A percentile compares a stretch with the other conserved stretches of the same genome.
phyloP scores from a whole-genome alignment of 805 yeast species.

The Ogataea siamensis region DNA sequence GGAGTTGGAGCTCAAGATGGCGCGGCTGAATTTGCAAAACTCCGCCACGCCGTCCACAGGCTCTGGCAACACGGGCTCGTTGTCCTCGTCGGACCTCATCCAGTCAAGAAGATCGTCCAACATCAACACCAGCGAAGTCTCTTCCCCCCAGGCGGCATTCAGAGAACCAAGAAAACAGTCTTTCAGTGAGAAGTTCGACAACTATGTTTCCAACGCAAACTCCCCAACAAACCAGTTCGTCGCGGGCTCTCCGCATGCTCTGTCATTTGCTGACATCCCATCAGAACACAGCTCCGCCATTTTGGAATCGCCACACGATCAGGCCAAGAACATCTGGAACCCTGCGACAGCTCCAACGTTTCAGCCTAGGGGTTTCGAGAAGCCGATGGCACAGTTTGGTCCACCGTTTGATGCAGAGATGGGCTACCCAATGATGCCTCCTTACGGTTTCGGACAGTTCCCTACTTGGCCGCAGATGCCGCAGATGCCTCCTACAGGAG shows the following conservation, averaged over 20 bases:
- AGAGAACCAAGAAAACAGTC: constrained; percentile 43
- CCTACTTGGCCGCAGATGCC: constrained; percentile 12
- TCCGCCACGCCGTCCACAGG: constrained; percentile 11
- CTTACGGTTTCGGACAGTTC: constrained; percentile 21
- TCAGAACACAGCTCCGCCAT: constrained; percentile 37
- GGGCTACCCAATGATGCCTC: constrained; percentile 17
- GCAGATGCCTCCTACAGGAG: constrained; percentile 15
- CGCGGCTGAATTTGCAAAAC: constrained; percentile 34
- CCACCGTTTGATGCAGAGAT: constrained; percentile 20
- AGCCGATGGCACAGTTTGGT: constrained; percentile 12
- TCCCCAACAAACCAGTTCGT: constrained; percentile 26
- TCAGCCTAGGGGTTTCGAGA: constrained; percentile 42
- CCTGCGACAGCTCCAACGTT: constrained; percentile 63
- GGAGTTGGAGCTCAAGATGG: constrained; percentile 55
- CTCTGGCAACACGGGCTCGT: constrained; percentile 10
- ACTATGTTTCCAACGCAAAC: constrained; percentile 37
- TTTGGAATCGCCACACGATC: constrained; percentile 28
- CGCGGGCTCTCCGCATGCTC: constrained; percentile 24
- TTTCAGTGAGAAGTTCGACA: constrained; percentile 62
- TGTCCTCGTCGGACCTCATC: constrained; percentile 34
- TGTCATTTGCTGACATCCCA: constrained; percentile 29
- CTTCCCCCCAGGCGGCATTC: constrained; percentile 30
- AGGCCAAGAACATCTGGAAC: constrained; percentile 52
- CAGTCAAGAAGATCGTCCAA: constrained; percentile 55
- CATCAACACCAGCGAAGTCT: constrained; percentile 34